These are phyloP conservation scores for Penicillium sp. DNA, from an alignment of 2,329 filamentous ascomycete genomes.

Conservation along the genomic window DNA sequence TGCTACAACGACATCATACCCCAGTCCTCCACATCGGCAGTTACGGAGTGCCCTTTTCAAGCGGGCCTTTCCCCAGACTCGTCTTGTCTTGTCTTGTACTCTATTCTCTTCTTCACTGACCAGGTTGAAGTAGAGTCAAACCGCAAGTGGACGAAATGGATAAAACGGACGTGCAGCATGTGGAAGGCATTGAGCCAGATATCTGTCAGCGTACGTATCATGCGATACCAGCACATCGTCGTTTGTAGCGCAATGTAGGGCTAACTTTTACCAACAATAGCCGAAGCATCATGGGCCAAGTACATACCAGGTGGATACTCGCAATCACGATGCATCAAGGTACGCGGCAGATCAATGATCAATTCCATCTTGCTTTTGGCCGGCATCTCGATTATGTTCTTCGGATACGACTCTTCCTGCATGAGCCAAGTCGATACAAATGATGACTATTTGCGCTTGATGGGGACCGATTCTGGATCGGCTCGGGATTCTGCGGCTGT, in stretches of 20 bases:
- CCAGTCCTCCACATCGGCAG: no score
- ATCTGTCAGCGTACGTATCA: neutral
- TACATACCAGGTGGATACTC: slow-evolving; percentile 1
- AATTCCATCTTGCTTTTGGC: slow-evolving; percentile 4
- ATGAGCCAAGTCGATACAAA: slow-evolving; percentile 27
- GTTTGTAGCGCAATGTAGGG: no score
- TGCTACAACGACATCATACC: neutral
- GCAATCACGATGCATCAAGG: slow-evolving; percentile 1
- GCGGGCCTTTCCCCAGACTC: neutral
- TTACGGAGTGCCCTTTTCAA: neutral
- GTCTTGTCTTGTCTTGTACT: neutral
- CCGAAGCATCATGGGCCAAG: neutral
- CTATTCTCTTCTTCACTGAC: neutral
- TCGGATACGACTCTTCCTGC: slow-evolving; percentile 22
- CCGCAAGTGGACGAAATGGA: neutral
- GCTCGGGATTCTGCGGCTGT: slow-evolving; percentile 22
- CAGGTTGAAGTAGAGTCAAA: neutral
- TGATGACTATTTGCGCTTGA: slow-evolving; percentile 21
- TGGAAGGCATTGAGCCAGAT: neutral
- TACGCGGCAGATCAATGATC: neutral
- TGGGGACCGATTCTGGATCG: slow-evolving; percentile 19
- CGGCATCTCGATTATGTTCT: slow-evolving; percentile 20
- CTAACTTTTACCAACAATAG: neutral
- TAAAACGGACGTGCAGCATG: neutral
- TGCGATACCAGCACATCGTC: neutral